These are phyloP conservation scores for Cucumis sativus DNA, from an alignment of 306 rosid genomes.

Conservation along the genomic window Cucumber_9930_V3 NC_026655.2:18924001-18924500, in stretches of 20 bases:
- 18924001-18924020: not conserved
- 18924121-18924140: not conserved
- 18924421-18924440: not conserved
- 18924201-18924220: not conserved
- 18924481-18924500: not conserved
- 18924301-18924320: not conserved
- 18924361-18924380: not conserved
- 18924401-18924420: not conserved
- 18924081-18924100: not conserved
- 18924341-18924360: not conserved
- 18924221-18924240: not conserved
- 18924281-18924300: not conserved
- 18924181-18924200: not conserved
- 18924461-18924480: not conserved
- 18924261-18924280: not conserved
- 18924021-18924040: not conserved
- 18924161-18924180: not conserved
- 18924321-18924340: not conserved
- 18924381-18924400: not conserved
- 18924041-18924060: too few species aligned
- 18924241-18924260: not conserved
- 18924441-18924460: not conserved
- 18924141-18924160: not conserved
- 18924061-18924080: not conserved
- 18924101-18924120: not conserved